Conservation (phyloP, 2,329 filamentous ascomycete species). For the Penicillium crustosum region DNA sequence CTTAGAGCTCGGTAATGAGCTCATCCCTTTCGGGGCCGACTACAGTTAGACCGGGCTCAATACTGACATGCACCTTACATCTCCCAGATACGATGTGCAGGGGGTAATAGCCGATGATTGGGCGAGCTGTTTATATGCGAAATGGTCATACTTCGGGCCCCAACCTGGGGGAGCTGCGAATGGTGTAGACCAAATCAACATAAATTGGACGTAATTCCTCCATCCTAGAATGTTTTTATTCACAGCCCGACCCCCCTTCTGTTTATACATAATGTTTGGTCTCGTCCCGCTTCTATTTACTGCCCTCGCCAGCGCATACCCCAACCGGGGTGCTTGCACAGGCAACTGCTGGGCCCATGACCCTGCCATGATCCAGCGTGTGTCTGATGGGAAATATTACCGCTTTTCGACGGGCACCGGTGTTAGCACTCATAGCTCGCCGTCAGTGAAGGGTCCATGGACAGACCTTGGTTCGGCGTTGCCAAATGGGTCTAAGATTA, state of each 20-base stretch:
- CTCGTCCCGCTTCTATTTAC: constrained; percentile 24
- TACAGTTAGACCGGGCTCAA: constrained; percentile 10
- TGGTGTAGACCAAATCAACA: constrained; percentile 1
- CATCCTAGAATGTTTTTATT: neutral
- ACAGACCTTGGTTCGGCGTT: constrained; percentile 49
- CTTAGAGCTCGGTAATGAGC: neutral
- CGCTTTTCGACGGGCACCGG: constrained; percentile 55
- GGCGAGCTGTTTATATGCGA: constrained; percentile 4
- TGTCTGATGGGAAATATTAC: constrained; percentile 53
- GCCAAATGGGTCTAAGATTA: constrained; percentile 45
- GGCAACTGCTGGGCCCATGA: constrained; percentile 47
- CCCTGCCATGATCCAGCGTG: constrained; percentile 50
- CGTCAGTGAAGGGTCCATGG: constrained; percentile 52
- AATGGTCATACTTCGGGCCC: constrained; percentile 4
- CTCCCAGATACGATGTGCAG: constrained; percentile 19
- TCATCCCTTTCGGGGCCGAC: constrained; percentile 7
- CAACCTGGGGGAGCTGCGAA: constrained; percentile 1
- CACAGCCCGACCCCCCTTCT: neutral
- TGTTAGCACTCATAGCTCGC: constrained; percentile 50
- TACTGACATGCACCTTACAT: constrained; percentile 30
- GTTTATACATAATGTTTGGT: constrained; percentile 21
- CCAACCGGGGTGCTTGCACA: constrained; percentile 33
- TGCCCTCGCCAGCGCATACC: constrained; percentile 30
- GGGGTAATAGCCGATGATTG: constrained; percentile 18
- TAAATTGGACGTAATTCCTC: constrained; percentile 6